Evolutionary conservation across 2,329 filamentous ascomycete genomes (phyloP).

Genomic region (Trematosphaeria pertusa): DNA sequence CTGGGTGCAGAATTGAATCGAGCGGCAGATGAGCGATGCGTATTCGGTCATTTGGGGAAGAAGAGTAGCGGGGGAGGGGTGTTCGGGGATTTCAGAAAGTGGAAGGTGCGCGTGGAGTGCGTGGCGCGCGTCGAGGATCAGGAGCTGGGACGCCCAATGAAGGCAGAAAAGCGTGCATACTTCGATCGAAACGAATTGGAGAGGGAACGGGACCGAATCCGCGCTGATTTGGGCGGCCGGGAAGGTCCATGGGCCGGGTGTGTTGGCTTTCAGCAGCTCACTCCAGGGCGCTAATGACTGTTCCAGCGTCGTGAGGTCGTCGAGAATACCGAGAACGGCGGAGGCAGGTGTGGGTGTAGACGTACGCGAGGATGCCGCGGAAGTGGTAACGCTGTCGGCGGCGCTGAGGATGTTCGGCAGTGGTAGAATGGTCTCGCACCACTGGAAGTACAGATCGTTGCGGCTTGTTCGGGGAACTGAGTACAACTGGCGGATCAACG

Average conservation of each 20-base stretch:
- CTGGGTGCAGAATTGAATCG: slow-evolving; percentile 24
- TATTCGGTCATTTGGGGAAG: slow-evolving; percentile 17
- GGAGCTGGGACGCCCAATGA: slow-evolving; percentile 26
- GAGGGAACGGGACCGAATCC: slow-evolving; percentile 17
- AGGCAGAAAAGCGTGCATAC: slow-evolving; percentile 23
- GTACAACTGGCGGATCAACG: slow-evolving; percentile 14
- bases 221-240: slow-evolving; percentile 8
- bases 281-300: slow-evolving; percentile 17
- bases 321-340: slow-evolving; percentile 8
- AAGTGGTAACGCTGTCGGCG: slow-evolving; percentile 11
- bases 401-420: slow-evolving; percentile 23
- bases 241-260: slow-evolving; percentile 16
- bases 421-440: slow-evolving; percentile 23
- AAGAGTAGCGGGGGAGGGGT: neutral
- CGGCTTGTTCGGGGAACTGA: slow-evolving; percentile 11
- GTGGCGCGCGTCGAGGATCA: slow-evolving; percentile 22
- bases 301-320: slow-evolving; percentile 20
- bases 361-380: slow-evolving; percentile 1
- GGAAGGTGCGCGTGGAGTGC: slow-evolving; percentile 13
- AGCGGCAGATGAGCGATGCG: slow-evolving; percentile 25
- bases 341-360: slow-evolving; percentile 1
- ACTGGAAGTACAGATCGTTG: slow-evolving; percentile 24
- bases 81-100: slow-evolving; percentile 2
- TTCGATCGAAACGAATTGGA: slow-evolving; percentile 29
- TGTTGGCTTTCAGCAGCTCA: slow-evolving; percentile 15